Base-by-base conservation (phyloP, 1,139 yeast genomes). In the Saccharomyces hybrid region DNA sequence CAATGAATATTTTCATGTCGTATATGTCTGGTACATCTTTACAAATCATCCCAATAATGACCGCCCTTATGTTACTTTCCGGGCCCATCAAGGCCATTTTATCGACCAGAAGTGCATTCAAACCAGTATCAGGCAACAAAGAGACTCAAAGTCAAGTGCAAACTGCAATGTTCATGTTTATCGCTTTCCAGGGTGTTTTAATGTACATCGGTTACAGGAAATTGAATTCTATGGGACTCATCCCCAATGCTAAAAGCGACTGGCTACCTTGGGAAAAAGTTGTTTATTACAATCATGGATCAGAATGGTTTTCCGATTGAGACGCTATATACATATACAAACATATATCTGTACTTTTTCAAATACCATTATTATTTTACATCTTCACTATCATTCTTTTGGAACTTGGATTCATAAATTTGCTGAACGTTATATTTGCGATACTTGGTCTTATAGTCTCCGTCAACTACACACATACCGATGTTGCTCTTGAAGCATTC, bases 21-120 rank as follows among this genome's bases (percentile, higher is more conserved):
- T 93, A 89, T 70, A 88, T 93, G 90, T 83, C 97, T 1, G 99
- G 99, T 32, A 86, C 87, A 64, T 83, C 96, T 5, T 74, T 93
- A 31, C 98, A 93, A 65, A 79, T 93, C 60, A 90, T 93, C 57
- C 95, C 97, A 4, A 86, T 93, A 54, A 86, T 90, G 72, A 91
- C 90, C 88, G 87, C 97, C 0, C 71, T 88, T 46, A 88, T 86
- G 89, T 75, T 93, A 64, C 81, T 93, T 60, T 79, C 85, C 62
- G 84, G 82, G 49, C 96, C 98, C 0, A 64, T 88, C 46, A 84
- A 82, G 63, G 88, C 95, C 34, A 83, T 93, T 1, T 70, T 84
- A 50, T 71, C 75, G 11, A 81, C 87, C 1, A 78, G 78, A 58
- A 64, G 74, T 11, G 68, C 72, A 1, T 83, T 83, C 64, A 66